A percentile compares a stretch with the other conserved stretches of the same genome.
Conservation (phyloP, 2,329 filamentous ascomycete species). For the Graphilbum sp. region DNA sequence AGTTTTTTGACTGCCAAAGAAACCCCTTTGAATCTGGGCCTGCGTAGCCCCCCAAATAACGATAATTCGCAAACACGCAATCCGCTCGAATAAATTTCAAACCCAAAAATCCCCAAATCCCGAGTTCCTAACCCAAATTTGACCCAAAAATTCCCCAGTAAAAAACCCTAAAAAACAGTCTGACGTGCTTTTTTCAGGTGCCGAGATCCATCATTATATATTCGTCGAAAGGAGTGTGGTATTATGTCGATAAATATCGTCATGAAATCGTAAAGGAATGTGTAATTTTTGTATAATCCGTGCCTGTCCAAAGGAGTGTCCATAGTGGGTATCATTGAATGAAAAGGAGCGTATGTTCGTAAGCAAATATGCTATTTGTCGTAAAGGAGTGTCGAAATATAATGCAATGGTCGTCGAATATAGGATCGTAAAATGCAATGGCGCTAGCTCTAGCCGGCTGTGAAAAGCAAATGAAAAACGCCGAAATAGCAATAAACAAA, state of each 20-base stretch:
- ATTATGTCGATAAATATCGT: conserved; percentile 16
- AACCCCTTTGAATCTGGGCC: background rate
- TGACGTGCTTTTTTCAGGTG: conserved; percentile 41
- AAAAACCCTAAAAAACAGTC: conserved; percentile 19
- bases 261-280: conserved; percentile 27
- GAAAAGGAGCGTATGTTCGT: conserved; percentile 15
- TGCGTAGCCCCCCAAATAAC: background rate
- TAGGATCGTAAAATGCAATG: conserved; percentile 1
- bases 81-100: background rate
- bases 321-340: conserved; percentile 22
- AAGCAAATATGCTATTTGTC: conserved; percentile 15
- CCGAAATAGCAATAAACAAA: conserved; percentile 11
- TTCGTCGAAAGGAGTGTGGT: conserved; percentile 27
- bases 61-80: too few species aligned
- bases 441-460: too few species aligned
- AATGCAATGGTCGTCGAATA: conserved; percentile 10
- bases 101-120: conserved; percentile 1
- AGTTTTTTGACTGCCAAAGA: too few species aligned
- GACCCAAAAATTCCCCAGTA: conserved; percentile 8
- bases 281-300: conserved; percentile 19
- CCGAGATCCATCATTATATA: conserved; percentile 19
- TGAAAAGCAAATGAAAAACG: conserved; percentile 4
- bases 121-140: conserved; percentile 1
- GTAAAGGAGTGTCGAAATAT: conserved; percentile 14
- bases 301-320: background rate